These are phyloP conservation scores for Phytophthora sp. DNA, from an alignment of 352 stramenopile species.

Conservation along the genomic window DNA sequence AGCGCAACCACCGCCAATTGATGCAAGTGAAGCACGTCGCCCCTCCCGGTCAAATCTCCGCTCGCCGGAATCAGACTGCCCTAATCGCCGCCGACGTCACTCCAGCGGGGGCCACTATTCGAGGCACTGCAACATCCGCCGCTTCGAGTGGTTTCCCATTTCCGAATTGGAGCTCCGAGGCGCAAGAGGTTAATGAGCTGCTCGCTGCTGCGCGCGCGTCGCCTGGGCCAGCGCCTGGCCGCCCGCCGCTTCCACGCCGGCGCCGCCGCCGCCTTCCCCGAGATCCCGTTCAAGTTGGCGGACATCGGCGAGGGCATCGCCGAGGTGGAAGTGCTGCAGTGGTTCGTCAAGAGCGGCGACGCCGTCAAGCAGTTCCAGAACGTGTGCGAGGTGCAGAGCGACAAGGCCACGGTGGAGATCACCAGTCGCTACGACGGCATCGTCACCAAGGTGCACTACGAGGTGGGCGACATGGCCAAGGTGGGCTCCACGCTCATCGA, in stretches of 20 bases:
- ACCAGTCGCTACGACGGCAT: constrained; percentile 97
- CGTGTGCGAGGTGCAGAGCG: constrained; percentile 97
- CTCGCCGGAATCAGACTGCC: constrained; percentile 25
- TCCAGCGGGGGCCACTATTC: constrained; percentile 9
- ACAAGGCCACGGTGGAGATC: constrained; percentile 99
- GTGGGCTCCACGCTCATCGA: constrained; percentile 94
- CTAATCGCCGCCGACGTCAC: constrained; percentile 19
- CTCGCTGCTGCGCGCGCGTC: constrained; percentile 8
- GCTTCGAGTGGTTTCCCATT: constrained; percentile 8
- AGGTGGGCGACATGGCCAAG: constrained; percentile 95
- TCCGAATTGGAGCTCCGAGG: constrained; percentile 8
- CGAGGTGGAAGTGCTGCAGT: constrained; percentile 98
- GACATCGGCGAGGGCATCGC: constrained; percentile 99
- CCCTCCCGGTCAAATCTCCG: constrained; percentile 1
- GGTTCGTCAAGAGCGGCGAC: constrained; percentile 95
- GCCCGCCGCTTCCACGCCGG: constrained; percentile 56
- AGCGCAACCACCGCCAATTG: too few relatives aligned
- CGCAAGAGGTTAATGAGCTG: constrained; percentile 7
- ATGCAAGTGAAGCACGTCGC: constrained; percentile 7
- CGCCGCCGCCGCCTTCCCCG: constrained; percentile 48
- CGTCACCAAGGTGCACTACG: constrained; percentile 93
- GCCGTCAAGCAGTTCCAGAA: constrained; percentile 96
- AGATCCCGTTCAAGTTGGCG: constrained; percentile 91
- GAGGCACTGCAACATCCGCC: constrained; percentile 20
- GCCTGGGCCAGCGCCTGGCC: constrained; percentile 19